These are phyloP conservation scores for Nicotiana tomentosiformis DNA, from an alignment of 257 asterid genomes.

Conservation along the genomic window DNA sequence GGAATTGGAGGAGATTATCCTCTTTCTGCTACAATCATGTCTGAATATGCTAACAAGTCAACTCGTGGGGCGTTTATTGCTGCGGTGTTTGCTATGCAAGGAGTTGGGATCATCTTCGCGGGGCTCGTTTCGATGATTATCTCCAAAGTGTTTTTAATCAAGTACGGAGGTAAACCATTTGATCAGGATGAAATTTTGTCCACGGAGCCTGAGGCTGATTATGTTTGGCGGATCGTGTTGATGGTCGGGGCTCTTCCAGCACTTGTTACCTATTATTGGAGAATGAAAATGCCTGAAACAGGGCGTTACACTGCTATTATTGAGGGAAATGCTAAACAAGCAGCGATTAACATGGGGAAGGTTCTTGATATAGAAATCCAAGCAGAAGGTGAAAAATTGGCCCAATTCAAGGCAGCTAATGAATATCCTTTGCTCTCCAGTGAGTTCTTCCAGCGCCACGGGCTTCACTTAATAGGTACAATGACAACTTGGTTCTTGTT, in stretches of 20 bases:
- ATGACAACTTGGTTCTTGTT: constrained; percentile 45
- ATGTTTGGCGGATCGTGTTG: constrained; percentile 32
- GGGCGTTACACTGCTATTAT: constrained; percentile 53
- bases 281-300: constrained; percentile 67
- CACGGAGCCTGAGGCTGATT: constrained; percentile 31
- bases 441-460: constrained; percentile 31
- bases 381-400: constrained; percentile 22
- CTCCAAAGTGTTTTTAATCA: constrained; percentile 26
- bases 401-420: constrained; percentile 5
- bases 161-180: constrained; percentile 29
- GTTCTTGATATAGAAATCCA: constrained; percentile 41
- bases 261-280: constrained; percentile 49
- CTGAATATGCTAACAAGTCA: constrained; percentile 43
- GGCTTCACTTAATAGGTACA: constrained; percentile 44
- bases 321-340: constrained; percentile 45
- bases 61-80: constrained; percentile 52
- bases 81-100: constrained; percentile 51
- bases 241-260: constrained; percentile 57
- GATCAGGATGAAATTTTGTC: constrained; percentile 36
- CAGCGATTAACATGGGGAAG: constrained; percentile 46
- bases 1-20: constrained; percentile 56
- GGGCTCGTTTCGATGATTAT: constrained; percentile 34
- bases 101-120: constrained; percentile 39
- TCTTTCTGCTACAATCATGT: constrained; percentile 53
- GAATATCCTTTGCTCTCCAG: constrained; percentile 29